A percentile compares a stretch with the other conserved stretches of the same genome.
These are phyloP conservation scores for Annona cherimola DNA, from an alignment of 164 flowering plant genomes.

Conservation along the genomic window DNA sequence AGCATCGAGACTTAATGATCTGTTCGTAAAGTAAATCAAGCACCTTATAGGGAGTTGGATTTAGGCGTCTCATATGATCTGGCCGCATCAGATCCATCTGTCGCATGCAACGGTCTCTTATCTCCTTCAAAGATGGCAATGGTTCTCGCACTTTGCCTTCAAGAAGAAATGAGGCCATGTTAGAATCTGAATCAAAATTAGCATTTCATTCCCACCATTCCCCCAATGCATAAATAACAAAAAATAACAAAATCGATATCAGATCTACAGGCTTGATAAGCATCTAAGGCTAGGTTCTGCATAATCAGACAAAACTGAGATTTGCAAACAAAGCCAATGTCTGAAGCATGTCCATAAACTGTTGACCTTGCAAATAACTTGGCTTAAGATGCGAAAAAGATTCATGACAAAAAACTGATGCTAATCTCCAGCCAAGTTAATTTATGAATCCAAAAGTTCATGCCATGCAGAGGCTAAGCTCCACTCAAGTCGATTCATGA, in stretches of 20 bases:
- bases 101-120: constrained; percentile 68
- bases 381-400: background rate
- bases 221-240: background rate
- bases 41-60: constrained; percentile 99
- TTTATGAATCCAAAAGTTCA: background rate
- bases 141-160: constrained; percentile 59
- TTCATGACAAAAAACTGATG: background rate
- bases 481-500: background rate
- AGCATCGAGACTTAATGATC: background rate
- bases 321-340: background rate
- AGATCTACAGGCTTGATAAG: background rate
- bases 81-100: constrained; percentile 91
- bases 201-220: background rate
- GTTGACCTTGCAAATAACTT: background rate
- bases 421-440: background rate
- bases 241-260: background rate
- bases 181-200: too few relatives aligned
- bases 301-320: background rate
- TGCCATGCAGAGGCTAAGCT: too few relatives aligned
- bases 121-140: constrained; percentile 54
- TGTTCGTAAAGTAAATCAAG: background rate
- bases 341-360: background rate
- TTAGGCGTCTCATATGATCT: constrained; percentile 96
- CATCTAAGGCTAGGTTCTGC: background rate
- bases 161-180: constrained; percentile 10